Evolutionary conservation across 2,329 filamentous ascomycete species (phyloP), one percentile per base, ranked within the genome.

Genomic region (Orbilia javanica): DNA sequence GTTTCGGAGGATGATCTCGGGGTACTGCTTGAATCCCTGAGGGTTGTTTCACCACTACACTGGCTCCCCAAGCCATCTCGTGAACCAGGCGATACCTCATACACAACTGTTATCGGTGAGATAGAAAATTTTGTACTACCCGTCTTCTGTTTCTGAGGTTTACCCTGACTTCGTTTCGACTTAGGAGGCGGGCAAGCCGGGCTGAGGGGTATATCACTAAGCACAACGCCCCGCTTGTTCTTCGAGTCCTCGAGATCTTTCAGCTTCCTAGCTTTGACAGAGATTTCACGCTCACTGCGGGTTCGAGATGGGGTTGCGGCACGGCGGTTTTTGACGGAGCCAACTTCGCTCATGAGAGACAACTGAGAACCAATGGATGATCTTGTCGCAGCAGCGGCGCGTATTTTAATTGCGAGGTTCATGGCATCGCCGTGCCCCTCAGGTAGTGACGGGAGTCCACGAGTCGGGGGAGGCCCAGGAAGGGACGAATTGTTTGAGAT

Each of bases 401-500:
- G 73, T n/a, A 77, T 77, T 48, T 71, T 77, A n/a, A 66, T 70
- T 50, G 73, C 73, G 10, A 77, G 73, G 25, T 77, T 77, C 29
- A 65, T 66, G 25, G 68, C 64, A 48, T 75, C 71, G 57, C 68
- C 80, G 20, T 80, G 80, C 10, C 69, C 78, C 75, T 80, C 80
- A 3, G 81, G 81, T 53, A 81, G 76, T 11, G 81, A 81, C n/a
- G 81, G 81, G 15, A 82, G 44, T 25, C 68, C 78, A 55, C 80
- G 79, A 25, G 68, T 81, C 15, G 81, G 81, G 6, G 81, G 81
- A 18, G 81, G 81, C 1, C 81, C 81, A 11, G 81, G 80, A n/a
- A 63, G 74, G 5, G 79, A 62, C 15, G 74, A 79, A 39, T 46
- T 64, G 62, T 73, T 80, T 25, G 67, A 50, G 50, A 63, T 29